These are phyloP conservation scores for Bruguiera hainesii DNA, from an alignment of 441 rosid species.

Conservation along the genomic window DNA sequence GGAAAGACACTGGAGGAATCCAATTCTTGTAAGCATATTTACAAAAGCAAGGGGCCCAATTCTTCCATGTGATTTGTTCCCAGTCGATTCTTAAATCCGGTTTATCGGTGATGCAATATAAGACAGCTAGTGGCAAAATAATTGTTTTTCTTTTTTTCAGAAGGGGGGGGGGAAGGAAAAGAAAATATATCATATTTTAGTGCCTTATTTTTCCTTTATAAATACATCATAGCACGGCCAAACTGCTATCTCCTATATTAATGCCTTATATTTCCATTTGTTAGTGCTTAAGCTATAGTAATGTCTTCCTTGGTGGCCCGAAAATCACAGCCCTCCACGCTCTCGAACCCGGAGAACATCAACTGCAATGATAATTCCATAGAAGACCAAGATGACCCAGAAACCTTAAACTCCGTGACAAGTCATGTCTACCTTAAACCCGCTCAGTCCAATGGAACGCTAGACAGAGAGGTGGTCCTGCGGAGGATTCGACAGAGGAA, in stretches of 20 bases:
- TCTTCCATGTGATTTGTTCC: too few relatives aligned
- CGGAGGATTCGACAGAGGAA: slow-evolving; percentile 53
- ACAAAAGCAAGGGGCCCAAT: too few relatives aligned
- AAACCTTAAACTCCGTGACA: slow-evolving; percentile 16
- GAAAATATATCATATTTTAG: too few relatives aligned
- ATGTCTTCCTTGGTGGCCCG: slow-evolving; percentile 23
- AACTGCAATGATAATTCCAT: background rate
- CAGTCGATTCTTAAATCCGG: too few relatives aligned
- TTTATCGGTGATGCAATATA: too few relatives aligned
- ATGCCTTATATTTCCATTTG: background rate
- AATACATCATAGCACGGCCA: background rate
- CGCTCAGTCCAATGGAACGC: slow-evolving; percentile 25
- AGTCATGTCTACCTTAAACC: slow-evolving; percentile 40
- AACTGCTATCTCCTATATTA: background rate
- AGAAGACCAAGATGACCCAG: slow-evolving; percentile 29
- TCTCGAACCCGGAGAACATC: slow-evolving; percentile 13
- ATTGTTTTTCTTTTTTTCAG: too few relatives aligned
- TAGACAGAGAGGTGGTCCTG: slow-evolving; percentile 44
- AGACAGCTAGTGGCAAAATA: too few relatives aligned
- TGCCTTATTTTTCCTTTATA: slow-evolving; percentile 4
- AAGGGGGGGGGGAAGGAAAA: too few relatives aligned
- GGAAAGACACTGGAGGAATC: too few relatives aligned
- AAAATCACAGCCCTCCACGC: slow-evolving; percentile 11
- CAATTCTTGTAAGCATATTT: too few relatives aligned
- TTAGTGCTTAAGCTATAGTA: background rate